A percentile compares a stretch with the other conserved stretches of the same genome.
These are phyloP conservation scores for Nicotiana paniculata DNA, from an alignment of 257 asterid genomes.

Conservation along the genomic window DNA sequence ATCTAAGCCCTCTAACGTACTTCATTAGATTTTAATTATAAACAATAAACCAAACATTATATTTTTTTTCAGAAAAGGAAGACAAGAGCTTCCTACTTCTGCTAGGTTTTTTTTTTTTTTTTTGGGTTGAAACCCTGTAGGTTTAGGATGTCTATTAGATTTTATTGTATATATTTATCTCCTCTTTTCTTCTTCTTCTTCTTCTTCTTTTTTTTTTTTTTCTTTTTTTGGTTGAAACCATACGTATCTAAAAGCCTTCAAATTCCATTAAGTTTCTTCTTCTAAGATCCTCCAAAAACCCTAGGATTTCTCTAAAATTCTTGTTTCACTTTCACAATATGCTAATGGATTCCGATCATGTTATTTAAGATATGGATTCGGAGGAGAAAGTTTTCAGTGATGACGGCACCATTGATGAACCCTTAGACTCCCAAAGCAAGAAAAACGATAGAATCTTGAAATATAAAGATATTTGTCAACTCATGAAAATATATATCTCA, in stretches of 20 bases:
- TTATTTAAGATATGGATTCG: background rate
- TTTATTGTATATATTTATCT: no score
- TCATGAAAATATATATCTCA: slow-evolving; percentile 17
- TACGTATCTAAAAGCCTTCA: background rate
- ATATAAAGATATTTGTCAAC: slow-evolving; percentile 15
- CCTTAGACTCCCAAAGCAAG: background rate
- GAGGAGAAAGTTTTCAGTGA: background rate
- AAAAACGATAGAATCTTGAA: slow-evolving; percentile 13
- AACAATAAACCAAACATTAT: no score
- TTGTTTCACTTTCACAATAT: background rate
- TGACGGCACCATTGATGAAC: background rate
- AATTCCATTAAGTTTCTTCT: background rate
- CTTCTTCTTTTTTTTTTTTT: no score
- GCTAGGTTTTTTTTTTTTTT: no score
- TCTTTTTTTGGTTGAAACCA: no score
- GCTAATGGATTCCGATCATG: background rate
- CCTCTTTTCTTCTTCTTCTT: no score
- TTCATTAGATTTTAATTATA: no score
- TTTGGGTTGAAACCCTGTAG: no score
- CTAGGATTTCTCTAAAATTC: background rate
- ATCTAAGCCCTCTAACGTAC: no score
- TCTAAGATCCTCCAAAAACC: background rate
- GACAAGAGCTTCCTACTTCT: no score
- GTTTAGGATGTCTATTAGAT: no score
- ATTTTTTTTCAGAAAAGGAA: no score